phyloP scores from a whole-genome alignment of 2,329 filamentous ascomycete genomes.

The Lachnellula arida region DNA sequence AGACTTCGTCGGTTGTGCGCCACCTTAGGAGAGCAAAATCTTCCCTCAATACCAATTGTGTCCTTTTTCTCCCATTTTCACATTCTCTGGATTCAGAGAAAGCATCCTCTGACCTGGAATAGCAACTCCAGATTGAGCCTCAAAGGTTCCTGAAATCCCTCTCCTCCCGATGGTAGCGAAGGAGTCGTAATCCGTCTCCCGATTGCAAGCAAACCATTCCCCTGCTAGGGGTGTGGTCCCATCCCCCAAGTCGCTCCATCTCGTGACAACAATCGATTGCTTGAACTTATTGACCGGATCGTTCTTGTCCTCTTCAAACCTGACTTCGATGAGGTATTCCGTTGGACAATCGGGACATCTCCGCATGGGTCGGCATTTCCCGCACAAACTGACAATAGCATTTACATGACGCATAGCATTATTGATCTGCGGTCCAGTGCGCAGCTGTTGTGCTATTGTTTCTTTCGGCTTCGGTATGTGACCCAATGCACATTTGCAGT shows the following conservation, averaged over 20 bases:
- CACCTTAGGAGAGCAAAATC: not conserved
- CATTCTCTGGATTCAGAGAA: constrained; percentile 52
- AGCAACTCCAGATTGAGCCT: constrained; percentile 47
- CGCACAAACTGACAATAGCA: constrained; percentile 47
- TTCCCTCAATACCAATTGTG: constrained; percentile 51
- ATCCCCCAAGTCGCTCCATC: constrained; percentile 58
- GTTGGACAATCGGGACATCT: constrained; percentile 58
- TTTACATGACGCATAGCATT: constrained; percentile 30
- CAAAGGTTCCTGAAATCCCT: constrained; percentile 55
- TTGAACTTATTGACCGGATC: constrained; percentile 46
- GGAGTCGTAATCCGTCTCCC: constrained; percentile 45
- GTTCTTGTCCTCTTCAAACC: constrained; percentile 50
- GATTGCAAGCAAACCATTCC: constrained; percentile 54
- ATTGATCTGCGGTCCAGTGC: constrained; percentile 24
- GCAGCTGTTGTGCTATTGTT: constrained; percentile 32
- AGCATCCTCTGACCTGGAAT: constrained; percentile 54
- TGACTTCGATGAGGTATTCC: constrained; percentile 58
- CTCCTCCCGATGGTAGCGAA: constrained; percentile 48
- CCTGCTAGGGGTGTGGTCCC: constrained; percentile 44
- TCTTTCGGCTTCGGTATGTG: constrained; percentile 47
- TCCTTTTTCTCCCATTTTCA: constrained; percentile 49
- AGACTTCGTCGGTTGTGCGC: too few species aligned
- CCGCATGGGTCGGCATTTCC: constrained; percentile 52
- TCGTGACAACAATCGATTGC: constrained; percentile 54
- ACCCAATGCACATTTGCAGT: constrained; percentile 56